Conservation (phyloP, 2,329 filamentous ascomycete species). For the Aspergillus pseudoglaucus region DNA sequence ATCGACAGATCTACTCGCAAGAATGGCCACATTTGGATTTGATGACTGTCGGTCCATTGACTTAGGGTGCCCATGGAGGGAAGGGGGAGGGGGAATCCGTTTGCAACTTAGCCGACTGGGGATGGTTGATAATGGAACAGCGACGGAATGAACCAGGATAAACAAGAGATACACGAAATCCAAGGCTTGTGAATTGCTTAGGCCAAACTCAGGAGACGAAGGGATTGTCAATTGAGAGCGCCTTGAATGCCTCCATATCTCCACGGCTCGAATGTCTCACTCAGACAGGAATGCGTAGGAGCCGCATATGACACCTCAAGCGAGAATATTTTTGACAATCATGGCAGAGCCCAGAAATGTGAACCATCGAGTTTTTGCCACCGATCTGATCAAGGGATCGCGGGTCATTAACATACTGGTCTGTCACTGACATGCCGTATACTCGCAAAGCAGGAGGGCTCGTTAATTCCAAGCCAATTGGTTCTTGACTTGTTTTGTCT, state of each 20-base stretch:
- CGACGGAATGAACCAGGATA: too few species aligned
- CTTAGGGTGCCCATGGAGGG: too few species aligned
- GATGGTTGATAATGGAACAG: too few species aligned
- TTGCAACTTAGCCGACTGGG: too few species aligned
- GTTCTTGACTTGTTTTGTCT: neutral
- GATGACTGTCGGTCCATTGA: too few species aligned
- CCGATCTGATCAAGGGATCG: neutral
- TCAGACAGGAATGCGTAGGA: neutral
- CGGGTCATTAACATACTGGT: neutral
- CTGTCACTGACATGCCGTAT: neutral
- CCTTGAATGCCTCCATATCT: neutral
- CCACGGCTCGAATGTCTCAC: neutral
- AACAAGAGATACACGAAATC: too few species aligned
- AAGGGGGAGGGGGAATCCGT: too few species aligned
- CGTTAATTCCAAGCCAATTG: too few species aligned
- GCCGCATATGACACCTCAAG: neutral
- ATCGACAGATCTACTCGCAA: neutral
- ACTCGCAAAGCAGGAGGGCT: neutral
- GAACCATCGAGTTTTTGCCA: neutral
- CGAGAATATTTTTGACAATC: neutral
- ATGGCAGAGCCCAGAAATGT: neutral
- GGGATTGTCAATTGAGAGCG: neutral
- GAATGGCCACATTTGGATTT: too few species aligned
- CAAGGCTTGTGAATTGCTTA: too few species aligned
- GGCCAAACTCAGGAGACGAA: neutral